Conservation (phyloP, 805 yeast species). For the Zygosaccharomyces lentus region DNA sequence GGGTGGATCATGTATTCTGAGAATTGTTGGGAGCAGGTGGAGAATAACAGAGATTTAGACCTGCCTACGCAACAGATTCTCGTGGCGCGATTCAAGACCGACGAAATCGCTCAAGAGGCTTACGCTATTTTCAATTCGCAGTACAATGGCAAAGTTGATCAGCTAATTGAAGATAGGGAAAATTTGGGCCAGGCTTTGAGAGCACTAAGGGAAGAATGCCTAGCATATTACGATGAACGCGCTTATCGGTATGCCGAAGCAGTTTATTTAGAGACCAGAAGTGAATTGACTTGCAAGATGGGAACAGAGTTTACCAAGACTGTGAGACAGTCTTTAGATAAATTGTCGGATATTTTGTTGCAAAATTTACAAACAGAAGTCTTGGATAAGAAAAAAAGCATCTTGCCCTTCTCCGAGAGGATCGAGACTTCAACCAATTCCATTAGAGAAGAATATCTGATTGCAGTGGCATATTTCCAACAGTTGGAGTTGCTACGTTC, state of each 20-base stretch:
- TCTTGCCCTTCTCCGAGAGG: constrained; percentile 31
- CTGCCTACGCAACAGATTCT: constrained; percentile 94
- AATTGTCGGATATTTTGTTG: constrained; percentile 36
- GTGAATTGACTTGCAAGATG: constrained; percentile 45
- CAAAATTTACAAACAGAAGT: constrained; percentile 29
- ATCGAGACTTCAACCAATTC: constrained; percentile 33
- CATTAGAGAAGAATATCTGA: constrained; percentile 16
- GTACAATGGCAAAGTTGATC: constrained; percentile 32
- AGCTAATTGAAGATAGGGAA: constrained; percentile 25
- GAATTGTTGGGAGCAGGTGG: constrained; percentile 92
- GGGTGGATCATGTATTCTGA: constrained; percentile 94
- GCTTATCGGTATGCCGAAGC: constrained; percentile 71
- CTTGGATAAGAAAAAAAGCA: constrained; percentile 28
- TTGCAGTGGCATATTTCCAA: constrained; percentile 28
- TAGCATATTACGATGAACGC: constrained; percentile 55
- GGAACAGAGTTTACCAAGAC: constrained; percentile 44
- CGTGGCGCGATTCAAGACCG: constrained; percentile 92
- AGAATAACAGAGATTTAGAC: constrained; percentile 87
- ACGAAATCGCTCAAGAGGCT: constrained; percentile 66
- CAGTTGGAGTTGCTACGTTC: constrained; percentile 26
- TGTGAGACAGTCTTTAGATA: constrained; percentile 40
- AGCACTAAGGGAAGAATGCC: constrained; percentile 42
- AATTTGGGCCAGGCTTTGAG: constrained; percentile 43
- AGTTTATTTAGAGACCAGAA: constrained; percentile 64
- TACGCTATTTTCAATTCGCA: constrained; percentile 42